These are phyloP conservation scores for Fabrea salina DNA, from an alignment of 169 alveolate species.

Conservation along the genomic window DNA sequence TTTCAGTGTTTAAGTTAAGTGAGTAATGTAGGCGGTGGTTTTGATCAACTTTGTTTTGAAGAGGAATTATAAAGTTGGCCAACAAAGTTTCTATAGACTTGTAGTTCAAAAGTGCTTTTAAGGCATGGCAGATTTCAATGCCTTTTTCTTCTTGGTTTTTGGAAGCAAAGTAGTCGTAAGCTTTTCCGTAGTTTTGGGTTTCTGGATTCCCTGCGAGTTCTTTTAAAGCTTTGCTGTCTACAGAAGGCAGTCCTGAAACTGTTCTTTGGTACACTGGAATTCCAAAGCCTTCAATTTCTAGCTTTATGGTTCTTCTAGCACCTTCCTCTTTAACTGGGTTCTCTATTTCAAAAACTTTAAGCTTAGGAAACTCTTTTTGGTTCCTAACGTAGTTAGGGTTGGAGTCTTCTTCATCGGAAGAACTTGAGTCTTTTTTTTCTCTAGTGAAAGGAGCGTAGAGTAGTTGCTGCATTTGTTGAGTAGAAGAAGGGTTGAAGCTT, in stretches of 20 bases:
- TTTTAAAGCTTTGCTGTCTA: constrained; percentile 55
- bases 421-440: not conserved
- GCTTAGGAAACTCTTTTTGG: constrained; percentile 7
- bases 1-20: constrained; percentile 76
- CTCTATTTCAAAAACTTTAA: not conserved
- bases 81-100: constrained; percentile 61
- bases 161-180: constrained; percentile 36
- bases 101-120: constrained; percentile 49
- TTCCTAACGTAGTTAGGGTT: not conserved
- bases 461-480: constrained; percentile 55
- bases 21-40: constrained; percentile 63
- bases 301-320: constrained; percentile 24
- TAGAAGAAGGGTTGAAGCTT: constrained; percentile 61
- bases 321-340: not conserved
- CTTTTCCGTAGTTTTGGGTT: constrained; percentile 56
- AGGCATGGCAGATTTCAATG: constrained; percentile 47
- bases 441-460: constrained; percentile 75
- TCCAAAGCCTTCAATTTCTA: constrained; percentile 69
- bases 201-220: constrained; percentile 66
- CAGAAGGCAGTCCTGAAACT: constrained; percentile 68
- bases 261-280: constrained; percentile 39
- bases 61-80: constrained; percentile 61
- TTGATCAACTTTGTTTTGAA: constrained; percentile 48
- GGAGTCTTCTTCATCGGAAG: constrained; percentile 15
- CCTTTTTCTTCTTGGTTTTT: constrained; percentile 47